Percentiles rank a stretch among this genome's conserved stretches.
Conservation (phyloP, 257 asterid genomes). For the Nicotiana tomentosiformis region DNA sequence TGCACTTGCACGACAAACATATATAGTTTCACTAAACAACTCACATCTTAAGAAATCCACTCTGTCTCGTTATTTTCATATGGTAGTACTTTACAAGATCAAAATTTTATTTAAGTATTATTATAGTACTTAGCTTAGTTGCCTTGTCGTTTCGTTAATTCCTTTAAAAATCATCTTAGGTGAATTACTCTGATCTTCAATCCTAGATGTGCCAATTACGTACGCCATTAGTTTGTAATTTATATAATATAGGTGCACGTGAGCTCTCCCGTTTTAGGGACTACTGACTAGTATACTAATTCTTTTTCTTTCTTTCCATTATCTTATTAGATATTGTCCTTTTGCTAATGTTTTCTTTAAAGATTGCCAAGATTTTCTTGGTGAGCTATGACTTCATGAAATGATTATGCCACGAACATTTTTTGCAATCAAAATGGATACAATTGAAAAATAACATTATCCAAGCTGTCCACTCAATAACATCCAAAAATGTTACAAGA, state of each 20-base stretch:
- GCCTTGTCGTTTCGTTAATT: background rate
- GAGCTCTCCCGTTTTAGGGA: background rate
- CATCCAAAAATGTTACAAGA: background rate
- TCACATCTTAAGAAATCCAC: background rate
- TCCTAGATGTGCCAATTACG: background rate
- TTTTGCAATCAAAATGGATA: background rate
- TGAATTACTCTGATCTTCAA: background rate
- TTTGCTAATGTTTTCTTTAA: background rate
- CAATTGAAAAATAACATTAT: background rate
- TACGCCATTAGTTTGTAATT: background rate
- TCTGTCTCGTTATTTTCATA: background rate
- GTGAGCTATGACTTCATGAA: background rate
- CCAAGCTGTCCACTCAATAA: background rate
- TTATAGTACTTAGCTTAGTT: background rate
- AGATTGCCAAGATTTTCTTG: background rate
- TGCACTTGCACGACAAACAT: conserved; percentile 6
- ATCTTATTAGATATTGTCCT: background rate
- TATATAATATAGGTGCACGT: background rate
- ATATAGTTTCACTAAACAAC: conserved; percentile 2
- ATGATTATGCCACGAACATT: background rate
- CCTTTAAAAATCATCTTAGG: background rate
- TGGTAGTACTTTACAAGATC: background rate
- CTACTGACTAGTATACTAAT: no score
- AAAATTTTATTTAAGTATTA: background rate
- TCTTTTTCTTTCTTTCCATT: background rate